Conservation (phyloP, 2,329 filamentous ascomycete genomes). For the Alternaria ventricosa region DNA sequence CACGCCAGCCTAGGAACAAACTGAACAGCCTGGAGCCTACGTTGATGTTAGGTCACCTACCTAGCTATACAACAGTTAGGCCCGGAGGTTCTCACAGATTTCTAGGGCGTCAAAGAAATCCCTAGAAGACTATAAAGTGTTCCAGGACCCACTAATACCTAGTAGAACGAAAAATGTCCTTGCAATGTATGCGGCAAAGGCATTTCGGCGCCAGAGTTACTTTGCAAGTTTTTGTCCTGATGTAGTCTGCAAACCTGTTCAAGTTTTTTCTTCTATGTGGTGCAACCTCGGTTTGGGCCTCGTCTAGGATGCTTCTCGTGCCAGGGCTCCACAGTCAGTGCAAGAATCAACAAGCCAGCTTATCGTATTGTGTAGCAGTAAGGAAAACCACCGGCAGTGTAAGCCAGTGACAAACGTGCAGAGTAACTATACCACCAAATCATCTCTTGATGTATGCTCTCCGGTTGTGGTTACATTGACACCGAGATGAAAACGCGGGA, state of each 20-base stretch:
- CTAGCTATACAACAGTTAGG: too few relatives aligned
- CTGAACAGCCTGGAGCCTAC: background rate
- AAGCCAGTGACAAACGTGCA: background rate
- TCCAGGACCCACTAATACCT: too few relatives aligned
- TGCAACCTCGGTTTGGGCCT: background rate
- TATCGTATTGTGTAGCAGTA: background rate
- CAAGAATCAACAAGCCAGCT: background rate
- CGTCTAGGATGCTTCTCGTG: background rate
- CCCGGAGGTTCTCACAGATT: too few relatives aligned
- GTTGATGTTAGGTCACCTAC: background rate
- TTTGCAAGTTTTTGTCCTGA: background rate
- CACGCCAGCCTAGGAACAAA: background rate
- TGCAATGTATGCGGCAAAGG: too few relatives aligned
- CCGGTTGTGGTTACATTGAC: background rate
- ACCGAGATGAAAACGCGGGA: background rate
- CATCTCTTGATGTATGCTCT: background rate
- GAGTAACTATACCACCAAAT: background rate
- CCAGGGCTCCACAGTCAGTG: background rate
- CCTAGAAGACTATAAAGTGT: too few relatives aligned
- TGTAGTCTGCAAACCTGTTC: background rate
- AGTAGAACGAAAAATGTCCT: too few relatives aligned
- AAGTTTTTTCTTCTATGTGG: background rate
- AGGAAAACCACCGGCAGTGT: too few relatives aligned
- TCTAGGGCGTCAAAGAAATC: too few relatives aligned
- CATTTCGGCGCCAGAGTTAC: too few relatives aligned